Base-by-base conservation (phyloP, 306 rosid species). In the Rosa chinensis region DNA sequence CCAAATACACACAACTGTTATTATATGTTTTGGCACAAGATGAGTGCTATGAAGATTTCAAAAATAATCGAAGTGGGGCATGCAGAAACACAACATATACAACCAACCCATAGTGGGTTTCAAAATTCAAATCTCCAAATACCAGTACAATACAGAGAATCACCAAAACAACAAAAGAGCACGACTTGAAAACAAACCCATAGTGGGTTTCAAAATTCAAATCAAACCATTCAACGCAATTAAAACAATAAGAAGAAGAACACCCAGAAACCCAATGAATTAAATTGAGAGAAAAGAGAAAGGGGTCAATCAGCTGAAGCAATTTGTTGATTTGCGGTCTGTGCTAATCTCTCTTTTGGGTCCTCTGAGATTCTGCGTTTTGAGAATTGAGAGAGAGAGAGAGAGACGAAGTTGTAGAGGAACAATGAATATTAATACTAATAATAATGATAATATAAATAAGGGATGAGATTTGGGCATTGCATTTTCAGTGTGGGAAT, bases 1-100 rank as follows among this genome's bases (percentile, higher is more conserved):
- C 16, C 75, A 71, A 1, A 28, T 44, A 12, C 6, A 3, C 9
- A 70, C 18, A 32, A 70, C 2, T 43, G 2, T 12, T 10, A 21
- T 2, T 5, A 20, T 3, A 16, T n/a, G n/a, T n/a, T 9, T 21
- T 42, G 61, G 61, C 61, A 20, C 9, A 18, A 6, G 61, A 55
- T 4, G 56, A 50, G 61, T 6, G 61, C 12, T 20, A 20, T n/a
- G 25, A 20, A n/a, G 28, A 28, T n/a, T n/a, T 56, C 63, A 56
- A 56, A 56, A 56, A 20, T 56, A 56, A 56, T 56, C 43, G 10
- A 42, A 42, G 72, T 68, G 53, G 40, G 55, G 74, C 75, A 71
- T 18, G 10, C 45, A 71, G 20, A 23, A 32, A 32, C 21, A 45
- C 18, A 45, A 20, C 1, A 25, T 61, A 25, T 21, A 61, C 14